These are phyloP conservation scores for Phytophthora chlamydospora DNA, from an alignment of 352 stramenopile species.

Conservation along the genomic window DNA sequence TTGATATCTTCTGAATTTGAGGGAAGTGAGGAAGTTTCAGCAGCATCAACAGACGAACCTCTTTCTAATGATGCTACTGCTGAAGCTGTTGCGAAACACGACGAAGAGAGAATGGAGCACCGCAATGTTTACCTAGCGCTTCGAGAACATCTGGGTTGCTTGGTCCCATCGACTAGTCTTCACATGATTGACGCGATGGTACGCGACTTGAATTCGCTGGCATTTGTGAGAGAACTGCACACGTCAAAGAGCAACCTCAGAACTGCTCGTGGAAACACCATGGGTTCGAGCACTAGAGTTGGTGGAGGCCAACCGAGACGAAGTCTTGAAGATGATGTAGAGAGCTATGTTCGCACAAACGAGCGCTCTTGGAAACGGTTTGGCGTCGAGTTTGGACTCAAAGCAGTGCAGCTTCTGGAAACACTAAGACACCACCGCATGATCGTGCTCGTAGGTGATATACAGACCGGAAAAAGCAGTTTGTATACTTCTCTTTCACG, in stretches of 20 bases:
- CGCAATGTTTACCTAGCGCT: conserved; percentile 46
- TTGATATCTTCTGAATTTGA: conserved; percentile 19
- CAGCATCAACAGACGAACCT: conserved; percentile 1
- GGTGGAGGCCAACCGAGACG: background rate
- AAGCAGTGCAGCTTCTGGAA: conserved; percentile 56
- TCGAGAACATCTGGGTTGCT: conserved; percentile 31
- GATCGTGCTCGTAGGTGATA: conserved; percentile 49
- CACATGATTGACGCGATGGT: conserved; percentile 51
- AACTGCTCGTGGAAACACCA: background rate
- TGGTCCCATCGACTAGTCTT: conserved; percentile 27
- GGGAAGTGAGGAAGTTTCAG: conserved; percentile 15
- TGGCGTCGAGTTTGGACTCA: conserved; percentile 41
- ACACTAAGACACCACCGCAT: conserved; percentile 28
- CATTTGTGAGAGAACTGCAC: conserved; percentile 28
- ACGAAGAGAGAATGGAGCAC: conserved; percentile 46
- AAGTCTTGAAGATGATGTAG: conserved; percentile 43
- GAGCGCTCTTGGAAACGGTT: conserved; percentile 38
- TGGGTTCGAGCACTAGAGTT: background rate
- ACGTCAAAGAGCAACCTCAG: conserved; percentile 27
- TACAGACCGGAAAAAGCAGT: conserved; percentile 61
- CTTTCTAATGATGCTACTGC: conserved; percentile 3
- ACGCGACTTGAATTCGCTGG: conserved; percentile 44
- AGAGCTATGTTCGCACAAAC: conserved; percentile 24
- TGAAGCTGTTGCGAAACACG: conserved; percentile 21
- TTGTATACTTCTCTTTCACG: conserved; percentile 49